Evolutionary conservation across 257 asterid species (phyloP).

Genomic region (Solanum phureja): DNA sequence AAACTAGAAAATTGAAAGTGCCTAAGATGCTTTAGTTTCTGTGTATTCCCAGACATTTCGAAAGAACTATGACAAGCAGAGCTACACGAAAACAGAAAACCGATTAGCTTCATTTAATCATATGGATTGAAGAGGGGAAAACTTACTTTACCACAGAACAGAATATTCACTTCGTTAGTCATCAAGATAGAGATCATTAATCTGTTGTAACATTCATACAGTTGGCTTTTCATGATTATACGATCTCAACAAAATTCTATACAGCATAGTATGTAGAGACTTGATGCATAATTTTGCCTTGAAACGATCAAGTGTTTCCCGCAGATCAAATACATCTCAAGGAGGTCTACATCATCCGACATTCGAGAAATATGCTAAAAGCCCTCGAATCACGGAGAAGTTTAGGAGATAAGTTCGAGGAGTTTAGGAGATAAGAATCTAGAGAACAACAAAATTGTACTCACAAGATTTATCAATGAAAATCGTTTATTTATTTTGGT

Average conservation of each 20-base stretch:
- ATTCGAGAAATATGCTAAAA: too few relatives aligned
- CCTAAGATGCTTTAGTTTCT: not conserved
- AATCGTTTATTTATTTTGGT: too few relatives aligned
- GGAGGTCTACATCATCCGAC: too few relatives aligned
- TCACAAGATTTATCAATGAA: too few relatives aligned
- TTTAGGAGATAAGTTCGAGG: too few relatives aligned
- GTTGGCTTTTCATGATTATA: not conserved
- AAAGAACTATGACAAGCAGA: not conserved
- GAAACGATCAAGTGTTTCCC: too few relatives aligned
- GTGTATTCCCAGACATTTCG: not conserved
- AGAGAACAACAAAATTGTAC: too few relatives aligned
- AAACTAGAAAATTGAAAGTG: not conserved
- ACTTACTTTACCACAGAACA: not conserved
- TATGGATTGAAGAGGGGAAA: not conserved
- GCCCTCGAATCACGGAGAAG: too few relatives aligned
- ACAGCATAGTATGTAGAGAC: not conserved
- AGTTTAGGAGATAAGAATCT: too few relatives aligned
- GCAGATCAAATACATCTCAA: too few relatives aligned
- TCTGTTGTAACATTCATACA: not conserved
- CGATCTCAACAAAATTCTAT: not conserved
- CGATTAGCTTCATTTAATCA: not conserved
- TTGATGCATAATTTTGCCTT: not conserved
- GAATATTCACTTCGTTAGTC: not conserved
- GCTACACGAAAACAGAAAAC: not conserved
- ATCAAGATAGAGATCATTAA: not conserved